Percentiles rank a stretch among this genome's conserved stretches.
phyloP scores from a whole-genome alignment of 1,139 yeast species.

The Zygoascus hellenicus region DNA sequence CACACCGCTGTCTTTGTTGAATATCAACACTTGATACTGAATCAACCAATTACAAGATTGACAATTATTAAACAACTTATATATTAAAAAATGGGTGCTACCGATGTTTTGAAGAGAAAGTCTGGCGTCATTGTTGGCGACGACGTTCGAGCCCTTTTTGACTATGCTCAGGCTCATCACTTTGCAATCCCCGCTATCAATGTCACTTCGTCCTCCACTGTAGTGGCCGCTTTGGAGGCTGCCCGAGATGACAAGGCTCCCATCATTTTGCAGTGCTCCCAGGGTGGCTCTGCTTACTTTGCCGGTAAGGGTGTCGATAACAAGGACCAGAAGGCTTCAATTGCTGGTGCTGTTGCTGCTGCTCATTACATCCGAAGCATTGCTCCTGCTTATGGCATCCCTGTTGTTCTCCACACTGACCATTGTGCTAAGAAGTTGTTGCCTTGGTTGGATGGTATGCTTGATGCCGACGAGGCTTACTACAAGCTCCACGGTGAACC shows the following conservation, averaged over 20 bases:
- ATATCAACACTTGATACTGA: constrained; percentile 1
- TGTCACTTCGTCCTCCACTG: constrained; percentile 96
- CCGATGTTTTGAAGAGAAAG: constrained; percentile 77
- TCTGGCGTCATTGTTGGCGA: constrained; percentile 99
- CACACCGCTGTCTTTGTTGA: not conserved
- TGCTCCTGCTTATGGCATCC: constrained; percentile 95
- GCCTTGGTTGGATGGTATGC: constrained; percentile 99
- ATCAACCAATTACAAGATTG: not conserved
- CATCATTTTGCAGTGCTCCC: constrained; percentile 93
- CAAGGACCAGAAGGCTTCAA: constrained; percentile 88
- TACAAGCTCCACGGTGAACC: constrained; percentile 85
- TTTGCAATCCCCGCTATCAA: constrained; percentile 98
- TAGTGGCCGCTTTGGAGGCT: constrained; percentile 94
- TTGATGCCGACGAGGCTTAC: constrained; percentile 92
- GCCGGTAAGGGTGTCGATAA: constrained; percentile 99
- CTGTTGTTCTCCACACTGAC: constrained; percentile 95
- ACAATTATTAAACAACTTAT: not conserved
- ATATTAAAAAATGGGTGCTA: constrained; percentile 25
- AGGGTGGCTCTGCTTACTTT: constrained; percentile 99
- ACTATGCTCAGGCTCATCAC: constrained; percentile 87
- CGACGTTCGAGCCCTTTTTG: constrained; percentile 82
- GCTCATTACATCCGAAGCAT: constrained; percentile 95
- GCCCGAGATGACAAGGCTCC: constrained; percentile 96
- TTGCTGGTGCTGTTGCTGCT: constrained; percentile 95
- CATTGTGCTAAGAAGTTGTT: constrained; percentile 98